phyloP scores from a whole-genome alignment of 1,284 basidiomycete species.

The Apiotrichum brassicae region DNA sequence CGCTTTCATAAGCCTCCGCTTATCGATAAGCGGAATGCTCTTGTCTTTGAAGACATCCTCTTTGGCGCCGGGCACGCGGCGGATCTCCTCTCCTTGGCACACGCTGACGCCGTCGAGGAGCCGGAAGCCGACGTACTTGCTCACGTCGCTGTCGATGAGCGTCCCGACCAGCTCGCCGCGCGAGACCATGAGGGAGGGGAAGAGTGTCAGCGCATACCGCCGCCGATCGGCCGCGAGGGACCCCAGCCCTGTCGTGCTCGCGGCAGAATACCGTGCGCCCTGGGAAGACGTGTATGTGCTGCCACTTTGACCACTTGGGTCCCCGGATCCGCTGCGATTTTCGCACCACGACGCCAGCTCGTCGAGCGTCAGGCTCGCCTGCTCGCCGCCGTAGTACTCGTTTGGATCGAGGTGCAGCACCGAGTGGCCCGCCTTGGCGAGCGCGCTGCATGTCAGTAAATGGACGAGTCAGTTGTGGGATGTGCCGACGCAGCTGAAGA shows the following conservation, averaged over 20 bases:
- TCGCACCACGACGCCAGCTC: conserved; percentile 70
- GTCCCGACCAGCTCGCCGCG: conserved; percentile 72
- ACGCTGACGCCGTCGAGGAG: conserved; percentile 71
- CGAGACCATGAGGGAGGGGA: conserved; percentile 74
- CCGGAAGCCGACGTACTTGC: conserved; percentile 83
- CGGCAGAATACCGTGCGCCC: conserved; percentile 13
- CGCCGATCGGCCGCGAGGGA: conserved; percentile 55
- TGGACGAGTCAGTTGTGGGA: not conserved
- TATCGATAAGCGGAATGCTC: conserved; percentile 70
- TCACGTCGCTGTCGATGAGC: conserved; percentile 75
- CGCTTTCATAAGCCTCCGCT: conserved; percentile 88
- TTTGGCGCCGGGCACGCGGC: conserved; percentile 76
- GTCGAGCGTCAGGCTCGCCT: conserved; percentile 73
- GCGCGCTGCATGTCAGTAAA: conserved; percentile 54
- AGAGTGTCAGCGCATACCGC: conserved; percentile 78
- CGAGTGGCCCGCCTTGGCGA: conserved; percentile 77
- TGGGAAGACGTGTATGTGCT: not conserved
- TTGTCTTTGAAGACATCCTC: conserved; percentile 89
- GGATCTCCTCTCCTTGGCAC: conserved; percentile 19
- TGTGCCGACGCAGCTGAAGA: no score
- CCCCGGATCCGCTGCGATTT: conserved; percentile 3
- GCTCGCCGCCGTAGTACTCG: conserved; percentile 73
- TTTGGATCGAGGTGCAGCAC: conserved; percentile 84
- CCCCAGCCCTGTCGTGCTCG: conserved; percentile 46
- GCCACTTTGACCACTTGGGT: no score